Evolutionary conservation across 1,284 basidiomycete species (phyloP).

Genomic region (Mycena citricolor): DNA sequence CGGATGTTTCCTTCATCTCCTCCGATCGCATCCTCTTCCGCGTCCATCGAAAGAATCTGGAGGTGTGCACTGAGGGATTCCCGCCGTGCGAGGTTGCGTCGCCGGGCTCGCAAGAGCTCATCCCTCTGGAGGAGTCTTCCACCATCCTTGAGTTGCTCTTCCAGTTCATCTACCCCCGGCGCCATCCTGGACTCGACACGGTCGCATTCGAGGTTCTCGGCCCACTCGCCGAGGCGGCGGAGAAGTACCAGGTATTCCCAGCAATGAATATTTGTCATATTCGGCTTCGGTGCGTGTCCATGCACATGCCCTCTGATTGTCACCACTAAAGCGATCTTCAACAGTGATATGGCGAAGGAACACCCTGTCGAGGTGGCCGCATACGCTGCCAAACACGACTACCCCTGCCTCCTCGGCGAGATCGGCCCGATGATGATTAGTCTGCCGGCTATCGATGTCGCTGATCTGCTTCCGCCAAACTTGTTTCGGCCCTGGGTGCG

Average conservation of each 20-base stretch:
- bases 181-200: conserved; percentile 29
- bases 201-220: conserved; percentile 24
- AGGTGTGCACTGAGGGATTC: conserved; percentile 23
- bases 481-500: conserved; percentile 28
- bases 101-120: conserved; percentile 16
- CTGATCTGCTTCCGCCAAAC: conserved; percentile 23
- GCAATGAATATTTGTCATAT: conserved; percentile 30
- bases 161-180: conserved; percentile 28
- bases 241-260: conserved; percentile 32
- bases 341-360: conserved; percentile 26
- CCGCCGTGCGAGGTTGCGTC: conserved; percentile 16
- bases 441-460: conserved; percentile 21
- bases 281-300: conserved; percentile 28
- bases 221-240: conserved; percentile 30
- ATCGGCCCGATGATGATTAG: conserved; percentile 27
- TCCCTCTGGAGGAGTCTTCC: conserved; percentile 27
- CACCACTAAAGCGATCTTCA: conserved; percentile 1
- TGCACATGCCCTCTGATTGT: conserved; percentile 20
- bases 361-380: conserved; percentile 26
- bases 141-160: conserved; percentile 28
- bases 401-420: conserved; percentile 25
- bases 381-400: conserved; percentile 30
- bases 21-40: conserved; percentile 23
- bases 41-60: conserved; percentile 24
- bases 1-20: conserved; percentile 25